Evolutionary conservation across 805 yeast genomes (phyloP), one percentile per base, ranked within the genome.

Genomic region (Candida parachauliodes): DNA sequence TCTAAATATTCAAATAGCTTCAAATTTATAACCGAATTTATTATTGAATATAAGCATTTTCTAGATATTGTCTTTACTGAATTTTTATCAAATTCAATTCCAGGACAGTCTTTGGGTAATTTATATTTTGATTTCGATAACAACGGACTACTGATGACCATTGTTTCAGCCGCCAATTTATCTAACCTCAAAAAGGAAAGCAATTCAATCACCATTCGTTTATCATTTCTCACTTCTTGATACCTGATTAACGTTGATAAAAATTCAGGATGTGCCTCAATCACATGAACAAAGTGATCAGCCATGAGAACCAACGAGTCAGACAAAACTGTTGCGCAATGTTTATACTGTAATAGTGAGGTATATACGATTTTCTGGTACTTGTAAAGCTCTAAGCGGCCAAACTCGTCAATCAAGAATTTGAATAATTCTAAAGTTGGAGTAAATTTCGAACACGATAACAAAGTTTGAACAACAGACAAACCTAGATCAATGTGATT

Each of bases 201-300:
- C 8, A 65, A 39, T 10, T 49, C 49, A n/a, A 48, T 45, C 21
- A 62, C 48, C 2, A 54, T 44, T 2, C 28, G 42, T 8, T 14
- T 21, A 21, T 62, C 51, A 2, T 49, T 42, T 3, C 55, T 46
- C 3, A 32, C 20, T 8, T 49, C 44, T 25, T 59, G 57, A 42
- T 57, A 63, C 8, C 42, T 36, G 8, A 65, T 39, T 12, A 68
- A 46, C 6, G 56, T 46, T 3, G 34, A 39, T 15, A 68, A 33
- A n/a, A 65, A 44, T 9, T 50, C 47, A 0, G 72, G 70, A 15
- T 54, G 50, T 25, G 46, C 34, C 37, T 60, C 58, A 5, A 68
- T 47, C 2, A 56, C 32, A 8, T 46, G 48, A 11, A 46, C 42
- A 36, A 56, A 59, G 27, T 59, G 60, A 31, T 43, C 38, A 1